Evolutionary conservation across 495 filamentous ascomycete genomes (phyloP).

Genomic region (Talaromyces borbonicus): DNA sequence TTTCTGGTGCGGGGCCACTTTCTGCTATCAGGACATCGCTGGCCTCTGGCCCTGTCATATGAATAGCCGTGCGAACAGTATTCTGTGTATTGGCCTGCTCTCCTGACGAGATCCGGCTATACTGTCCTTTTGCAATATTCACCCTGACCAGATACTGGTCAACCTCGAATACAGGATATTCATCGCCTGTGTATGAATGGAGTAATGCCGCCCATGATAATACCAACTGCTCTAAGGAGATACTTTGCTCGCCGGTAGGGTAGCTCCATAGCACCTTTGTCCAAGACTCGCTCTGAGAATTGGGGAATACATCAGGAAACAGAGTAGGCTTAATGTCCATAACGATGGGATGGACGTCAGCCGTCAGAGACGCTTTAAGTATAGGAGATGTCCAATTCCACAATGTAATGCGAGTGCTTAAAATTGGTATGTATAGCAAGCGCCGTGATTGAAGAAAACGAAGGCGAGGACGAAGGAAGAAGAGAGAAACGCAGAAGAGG

Average conservation of each 20-base stretch:
- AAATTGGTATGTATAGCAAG: too few species aligned
- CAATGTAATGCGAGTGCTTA: too few species aligned
- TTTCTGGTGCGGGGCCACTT: conserved; percentile 13
- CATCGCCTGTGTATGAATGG: conserved; percentile 25
- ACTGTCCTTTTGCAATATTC: conserved; percentile 17
- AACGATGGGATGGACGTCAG: conserved; percentile 37
- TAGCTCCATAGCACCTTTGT: conserved; percentile 14
- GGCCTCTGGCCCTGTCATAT: background rate
- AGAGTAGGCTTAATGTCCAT: conserved; percentile 18
- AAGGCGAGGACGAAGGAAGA: too few species aligned
- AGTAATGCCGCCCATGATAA: conserved; percentile 32
- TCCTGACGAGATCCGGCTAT: conserved; percentile 14
- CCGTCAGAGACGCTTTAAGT: too few species aligned
- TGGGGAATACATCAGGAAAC: conserved; percentile 12
- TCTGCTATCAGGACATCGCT: background rate
- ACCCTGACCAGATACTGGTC: conserved; percentile 23
- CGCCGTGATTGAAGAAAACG: too few species aligned
- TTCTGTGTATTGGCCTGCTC: conserved; percentile 2
- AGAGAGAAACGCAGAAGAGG: too few species aligned
- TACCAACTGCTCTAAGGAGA: conserved; percentile 19
- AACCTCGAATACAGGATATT: conserved; percentile 25
- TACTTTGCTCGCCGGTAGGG: conserved; percentile 5
- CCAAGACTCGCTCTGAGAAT: conserved; percentile 9
- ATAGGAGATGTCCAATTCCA: too few species aligned
- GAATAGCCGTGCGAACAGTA: background rate